phyloP scores from a whole-genome alignment of 208 protist species.

The Trypanosoma platydactyli region DNA sequence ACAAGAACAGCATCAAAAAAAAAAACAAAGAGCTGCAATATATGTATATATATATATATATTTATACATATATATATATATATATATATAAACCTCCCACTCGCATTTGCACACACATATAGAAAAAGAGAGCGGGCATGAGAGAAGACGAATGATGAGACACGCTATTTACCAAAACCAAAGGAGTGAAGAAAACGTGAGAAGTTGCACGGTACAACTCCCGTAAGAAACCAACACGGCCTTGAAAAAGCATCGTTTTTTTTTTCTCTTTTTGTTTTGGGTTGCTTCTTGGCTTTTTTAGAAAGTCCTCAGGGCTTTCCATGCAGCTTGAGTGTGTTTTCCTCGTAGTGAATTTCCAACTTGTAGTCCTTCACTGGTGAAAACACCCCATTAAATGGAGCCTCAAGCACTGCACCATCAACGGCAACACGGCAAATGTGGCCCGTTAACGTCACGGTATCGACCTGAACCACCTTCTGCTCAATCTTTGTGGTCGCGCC shows the following conservation, averaged over 20 bases:
- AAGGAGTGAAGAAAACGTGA: conserved; percentile 1
- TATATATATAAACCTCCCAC: too few relatives aligned
- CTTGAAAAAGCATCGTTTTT: too few relatives aligned
- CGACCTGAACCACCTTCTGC: conserved; percentile 35
- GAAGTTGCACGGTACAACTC: neutral
- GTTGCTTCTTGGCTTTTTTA: too few relatives aligned
- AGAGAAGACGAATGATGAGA: neutral
- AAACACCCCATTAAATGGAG: conserved; percentile 26
- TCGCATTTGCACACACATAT: conserved; percentile 10
- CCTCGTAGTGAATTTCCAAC: conserved; percentile 19
- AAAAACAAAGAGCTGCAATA: too few relatives aligned
- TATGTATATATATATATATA: too few relatives aligned
- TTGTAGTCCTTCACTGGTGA: conserved; percentile 29
- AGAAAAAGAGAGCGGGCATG: conserved; percentile 3
- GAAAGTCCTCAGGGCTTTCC: too few relatives aligned
- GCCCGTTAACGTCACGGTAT: conserved; percentile 27
- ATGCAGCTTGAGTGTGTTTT: neutral
- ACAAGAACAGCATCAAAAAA: too few relatives aligned
- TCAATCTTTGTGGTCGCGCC: conserved; percentile 28
- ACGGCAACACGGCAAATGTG: conserved; percentile 41
- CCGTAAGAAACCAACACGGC: too few relatives aligned
- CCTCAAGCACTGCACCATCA: conserved; percentile 31
- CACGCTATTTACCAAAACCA: too few relatives aligned
- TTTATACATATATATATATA: too few relatives aligned
- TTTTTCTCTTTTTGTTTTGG: neutral